Conservation (phyloP, 495 filamentous ascomycete species). For the Aspergillus avenaceus region DNA sequence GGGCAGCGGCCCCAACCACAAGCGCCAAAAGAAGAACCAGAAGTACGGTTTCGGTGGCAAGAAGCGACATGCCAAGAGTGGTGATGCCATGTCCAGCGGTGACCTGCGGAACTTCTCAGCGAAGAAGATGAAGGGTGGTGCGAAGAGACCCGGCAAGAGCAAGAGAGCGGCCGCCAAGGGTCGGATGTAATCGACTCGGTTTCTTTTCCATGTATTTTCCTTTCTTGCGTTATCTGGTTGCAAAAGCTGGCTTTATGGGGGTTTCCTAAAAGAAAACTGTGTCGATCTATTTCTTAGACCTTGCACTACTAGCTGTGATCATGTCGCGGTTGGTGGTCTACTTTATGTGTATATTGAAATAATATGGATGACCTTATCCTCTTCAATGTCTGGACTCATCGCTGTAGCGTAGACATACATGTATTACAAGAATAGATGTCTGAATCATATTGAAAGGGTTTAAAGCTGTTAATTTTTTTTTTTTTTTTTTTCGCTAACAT, state of each 20-base stretch:
- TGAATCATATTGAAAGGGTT: too few relatives aligned
- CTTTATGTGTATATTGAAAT: slow-evolving; percentile 8
- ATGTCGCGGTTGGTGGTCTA: background rate
- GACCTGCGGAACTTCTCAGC: slow-evolving; percentile 75
- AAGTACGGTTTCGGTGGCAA: slow-evolving; percentile 95
- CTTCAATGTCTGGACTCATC: background rate
- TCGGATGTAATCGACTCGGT: slow-evolving; percentile 16
- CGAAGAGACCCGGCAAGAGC: slow-evolving; percentile 62
- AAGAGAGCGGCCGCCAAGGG: slow-evolving; percentile 48
- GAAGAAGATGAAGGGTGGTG: slow-evolving; percentile 74
- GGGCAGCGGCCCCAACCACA: slow-evolving; percentile 49
- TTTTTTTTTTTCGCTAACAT: too few relatives aligned
- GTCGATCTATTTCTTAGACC: slow-evolving; percentile 1
- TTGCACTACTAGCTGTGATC: background rate
- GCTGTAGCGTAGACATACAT: too few relatives aligned
- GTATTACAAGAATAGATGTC: too few relatives aligned
- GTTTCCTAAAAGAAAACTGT: slow-evolving; percentile 11
- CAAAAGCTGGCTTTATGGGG: slow-evolving; percentile 11
- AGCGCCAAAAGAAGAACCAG: slow-evolving; percentile 87
- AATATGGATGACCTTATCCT: background rate
- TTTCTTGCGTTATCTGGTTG: slow-evolving; percentile 13
- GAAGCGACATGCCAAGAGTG: slow-evolving; percentile 84
- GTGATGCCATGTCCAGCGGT: slow-evolving; percentile 71
- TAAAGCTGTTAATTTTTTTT: too few relatives aligned
- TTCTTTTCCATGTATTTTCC: slow-evolving; percentile 3